Evolutionary conservation across 2,329 filamentous ascomycete species (phyloP).

Genomic region (Claviceps paspali): DNA sequence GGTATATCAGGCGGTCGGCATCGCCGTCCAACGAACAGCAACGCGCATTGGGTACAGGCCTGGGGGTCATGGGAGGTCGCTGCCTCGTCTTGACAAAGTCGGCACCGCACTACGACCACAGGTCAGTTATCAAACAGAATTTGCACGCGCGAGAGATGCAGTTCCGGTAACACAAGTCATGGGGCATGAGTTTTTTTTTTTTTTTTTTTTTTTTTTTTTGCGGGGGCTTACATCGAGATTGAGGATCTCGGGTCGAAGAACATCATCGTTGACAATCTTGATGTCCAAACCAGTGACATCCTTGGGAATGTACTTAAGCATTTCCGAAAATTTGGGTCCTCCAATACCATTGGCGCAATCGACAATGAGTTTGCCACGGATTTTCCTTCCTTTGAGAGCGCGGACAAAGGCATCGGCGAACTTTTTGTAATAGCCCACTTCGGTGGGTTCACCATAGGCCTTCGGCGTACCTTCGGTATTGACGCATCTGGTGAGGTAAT

Average conservation of each 20-base stretch:
- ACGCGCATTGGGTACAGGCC: conserved; percentile 59
- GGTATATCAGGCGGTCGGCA: conserved; percentile 90
- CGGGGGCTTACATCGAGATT: conserved; percentile 75
- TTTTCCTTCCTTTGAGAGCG: conserved; percentile 62
- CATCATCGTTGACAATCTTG: conserved; percentile 83
- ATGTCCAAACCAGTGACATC: conserved; percentile 60
- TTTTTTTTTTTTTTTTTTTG: too few species aligned
- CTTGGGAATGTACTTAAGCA: conserved; percentile 67
- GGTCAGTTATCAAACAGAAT: not conserved
- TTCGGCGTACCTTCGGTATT: conserved; percentile 83
- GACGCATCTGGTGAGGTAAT: conserved; percentile 87
- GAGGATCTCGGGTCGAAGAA: conserved; percentile 73
- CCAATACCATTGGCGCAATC: conserved; percentile 97
- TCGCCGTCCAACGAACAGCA: conserved; percentile 91
- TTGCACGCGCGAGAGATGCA: not conserved
- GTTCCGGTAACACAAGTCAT: too few species aligned
- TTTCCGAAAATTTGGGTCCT: conserved; percentile 73
- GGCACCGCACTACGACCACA: conserved; percentile 56
- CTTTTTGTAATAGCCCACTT: conserved; percentile 92
- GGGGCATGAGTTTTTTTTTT: too few species aligned
- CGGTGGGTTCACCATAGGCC: conserved; percentile 77
- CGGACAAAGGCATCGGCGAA: conserved; percentile 69
- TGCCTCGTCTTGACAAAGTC: conserved; percentile 98
- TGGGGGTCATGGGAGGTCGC: conserved; percentile 69
- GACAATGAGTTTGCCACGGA: conserved; percentile 61